Evolutionary conservation across 2,329 filamentous ascomycete species (phyloP).

Genomic region (Paecilomyces formosus): DNA sequence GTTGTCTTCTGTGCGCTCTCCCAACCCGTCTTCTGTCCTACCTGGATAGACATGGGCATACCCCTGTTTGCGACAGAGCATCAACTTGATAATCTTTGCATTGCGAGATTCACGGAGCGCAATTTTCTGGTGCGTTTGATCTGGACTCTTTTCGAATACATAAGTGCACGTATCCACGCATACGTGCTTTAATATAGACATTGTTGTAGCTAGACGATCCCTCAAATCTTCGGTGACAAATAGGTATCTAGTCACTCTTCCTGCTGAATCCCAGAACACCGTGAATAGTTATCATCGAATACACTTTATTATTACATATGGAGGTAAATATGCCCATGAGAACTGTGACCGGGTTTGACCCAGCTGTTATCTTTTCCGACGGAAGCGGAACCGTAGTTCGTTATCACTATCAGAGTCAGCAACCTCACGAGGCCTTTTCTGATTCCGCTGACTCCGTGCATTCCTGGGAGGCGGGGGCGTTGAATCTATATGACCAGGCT

Average conservation of each 20-base stretch:
- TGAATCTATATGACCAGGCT: background rate
- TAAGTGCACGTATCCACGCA: background rate
- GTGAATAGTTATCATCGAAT: background rate
- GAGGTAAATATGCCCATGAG: background rate
- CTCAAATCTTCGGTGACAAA: background rate
- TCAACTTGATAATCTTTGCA: background rate
- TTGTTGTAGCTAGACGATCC: background rate
- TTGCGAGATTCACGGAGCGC: background rate
- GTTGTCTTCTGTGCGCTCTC: background rate
- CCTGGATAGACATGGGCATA: background rate
- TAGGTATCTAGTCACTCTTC: background rate
- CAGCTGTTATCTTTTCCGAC: constrained; percentile 30
- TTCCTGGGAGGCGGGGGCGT: constrained; percentile 5
- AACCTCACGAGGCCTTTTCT: constrained; percentile 26
- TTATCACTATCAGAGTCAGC: constrained; percentile 51
- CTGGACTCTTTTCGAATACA: background rate
- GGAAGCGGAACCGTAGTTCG: constrained; percentile 49
- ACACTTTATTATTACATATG: background rate
- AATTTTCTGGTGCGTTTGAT: background rate
- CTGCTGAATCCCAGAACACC: background rate
- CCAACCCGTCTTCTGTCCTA: background rate
- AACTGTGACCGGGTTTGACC: background rate
- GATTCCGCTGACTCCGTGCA: constrained; percentile 4
- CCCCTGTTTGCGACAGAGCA: background rate
- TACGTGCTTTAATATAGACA: background rate